Evolutionary conservation across 78 protist species (phyloP).

Genomic region (Protostelium mycophagum): DNA sequence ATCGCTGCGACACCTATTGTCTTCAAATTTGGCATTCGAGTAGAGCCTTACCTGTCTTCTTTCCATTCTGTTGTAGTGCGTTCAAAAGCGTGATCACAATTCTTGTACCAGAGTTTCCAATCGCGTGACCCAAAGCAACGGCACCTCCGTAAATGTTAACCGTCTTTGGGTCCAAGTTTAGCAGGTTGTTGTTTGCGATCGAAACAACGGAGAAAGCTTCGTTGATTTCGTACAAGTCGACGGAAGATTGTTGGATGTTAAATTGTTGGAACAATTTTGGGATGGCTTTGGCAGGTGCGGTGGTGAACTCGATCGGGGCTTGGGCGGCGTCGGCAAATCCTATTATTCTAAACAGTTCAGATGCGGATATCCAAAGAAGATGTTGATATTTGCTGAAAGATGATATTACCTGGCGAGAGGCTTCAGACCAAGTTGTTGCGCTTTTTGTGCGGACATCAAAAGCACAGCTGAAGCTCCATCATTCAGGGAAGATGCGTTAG

Average conservation of each 20-base stretch:
- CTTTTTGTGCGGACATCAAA: slow-evolving; percentile 63
- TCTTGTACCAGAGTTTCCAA: slow-evolving; percentile 97
- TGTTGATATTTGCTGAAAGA: slow-evolving; percentile 1
- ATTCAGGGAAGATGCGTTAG: slow-evolving; percentile 84
- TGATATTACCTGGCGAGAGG: slow-evolving; percentile 66
- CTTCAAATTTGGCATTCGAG: background rate
- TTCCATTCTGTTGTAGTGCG: slow-evolving; percentile 27
- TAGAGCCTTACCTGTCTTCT: slow-evolving; percentile 11
- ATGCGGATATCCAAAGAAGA: background rate
- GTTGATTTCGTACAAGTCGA: slow-evolving; percentile 92
- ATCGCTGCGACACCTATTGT: slow-evolving; percentile 82
- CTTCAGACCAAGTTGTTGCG: slow-evolving; percentile 45
- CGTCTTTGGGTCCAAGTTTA: slow-evolving; percentile 44
- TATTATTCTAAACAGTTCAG: background rate
- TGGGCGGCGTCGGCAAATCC: slow-evolving; percentile 91
- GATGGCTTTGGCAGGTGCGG: slow-evolving; percentile 88
- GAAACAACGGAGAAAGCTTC: slow-evolving; percentile 92
- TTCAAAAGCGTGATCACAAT: slow-evolving; percentile 79
- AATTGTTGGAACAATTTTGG: slow-evolving; percentile 65
- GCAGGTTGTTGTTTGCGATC: slow-evolving; percentile 75
- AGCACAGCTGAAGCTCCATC: slow-evolving; percentile 97
- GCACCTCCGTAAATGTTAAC: slow-evolving; percentile 97
- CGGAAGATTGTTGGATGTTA: slow-evolving; percentile 17
- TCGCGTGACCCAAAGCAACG: slow-evolving; percentile 97
- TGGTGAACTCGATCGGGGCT: slow-evolving; percentile 89